Base-by-base conservation (phyloP, 805 yeast species). In the Saturnispora besseyi region DNA sequence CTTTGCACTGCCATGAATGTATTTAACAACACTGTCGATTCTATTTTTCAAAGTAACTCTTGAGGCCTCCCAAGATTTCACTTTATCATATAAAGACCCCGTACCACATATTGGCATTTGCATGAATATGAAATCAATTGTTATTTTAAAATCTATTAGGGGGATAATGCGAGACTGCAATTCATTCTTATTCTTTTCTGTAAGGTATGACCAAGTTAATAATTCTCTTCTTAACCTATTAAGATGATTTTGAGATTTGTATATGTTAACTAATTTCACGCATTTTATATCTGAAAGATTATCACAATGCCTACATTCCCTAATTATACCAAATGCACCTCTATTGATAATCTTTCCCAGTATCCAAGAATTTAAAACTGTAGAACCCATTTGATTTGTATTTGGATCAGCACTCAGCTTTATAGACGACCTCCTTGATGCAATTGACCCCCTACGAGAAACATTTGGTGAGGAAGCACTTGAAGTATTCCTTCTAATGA, bases 311-410 rank as follows among this genome's bases (percentile, higher is more conserved):
- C 50, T 48, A 40, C 64, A 59, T 12, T 60, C 60, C 22, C 95
- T 70, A 10, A 89, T 83, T 29, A 82, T 75, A 10, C 96, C 95
- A 84, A 93, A 90, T 0, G 96, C 95, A 12, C 97, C 96, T 61
- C 78, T 79, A 1, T 96, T 96, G 53, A 88, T 82, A 10, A 83
- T 75, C 56, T 79, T 80, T 1, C 95, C 96, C 30, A 89, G 62
- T 30, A 61, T 63, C 68, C 75, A 72, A 4, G 51, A 52, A 13
- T 78, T 81, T 68, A 83, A 56, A 1, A 88, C 78, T 24, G 74
- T 62, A 12, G 85, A 82, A 0, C 95, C 96, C 52, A 76, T 78
- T 51, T 83, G 87, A 57, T 81, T 85, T 2, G 46, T 41, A 41
- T 63, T 52, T 3, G 52, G 51, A 3, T 54, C 51, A 2, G 46